phyloP scores from a whole-genome alignment of 768 basidiomycete species.

The Suillus alpinus region DNA sequence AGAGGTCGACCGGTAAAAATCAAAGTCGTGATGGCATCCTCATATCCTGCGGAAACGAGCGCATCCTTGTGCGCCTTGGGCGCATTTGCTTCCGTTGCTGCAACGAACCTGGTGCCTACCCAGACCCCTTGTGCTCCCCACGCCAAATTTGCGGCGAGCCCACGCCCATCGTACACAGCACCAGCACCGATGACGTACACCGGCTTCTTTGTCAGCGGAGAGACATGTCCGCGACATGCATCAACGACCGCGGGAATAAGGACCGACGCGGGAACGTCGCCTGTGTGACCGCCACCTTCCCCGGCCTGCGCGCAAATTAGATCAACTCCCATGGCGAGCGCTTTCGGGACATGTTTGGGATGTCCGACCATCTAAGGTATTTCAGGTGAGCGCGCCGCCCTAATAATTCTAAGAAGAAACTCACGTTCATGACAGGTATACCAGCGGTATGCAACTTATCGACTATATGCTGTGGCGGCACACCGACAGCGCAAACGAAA shows the following conservation, averaged over 20 bases:
- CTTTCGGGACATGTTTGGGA: slow-evolving; percentile 83
- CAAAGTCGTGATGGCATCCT: slow-evolving; percentile 79
- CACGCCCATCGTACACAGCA: slow-evolving; percentile 86
- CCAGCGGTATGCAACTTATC: slow-evolving; percentile 81
- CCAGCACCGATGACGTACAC: slow-evolving; percentile 91
- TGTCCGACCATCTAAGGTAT: slow-evolving; percentile 79
- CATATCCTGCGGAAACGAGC: slow-evolving; percentile 65
- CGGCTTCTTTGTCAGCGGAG: slow-evolving; percentile 78
- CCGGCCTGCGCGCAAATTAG: slow-evolving; percentile 94
- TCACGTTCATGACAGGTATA: slow-evolving; percentile 83
- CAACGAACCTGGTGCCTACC: slow-evolving; percentile 89
- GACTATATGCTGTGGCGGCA: slow-evolving; percentile 79
- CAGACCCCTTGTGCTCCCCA: slow-evolving; percentile 91
- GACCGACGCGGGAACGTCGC: slow-evolving; percentile 77
- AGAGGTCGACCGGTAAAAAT: slow-evolving; percentile 91
- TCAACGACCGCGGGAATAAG: slow-evolving; percentile 92
- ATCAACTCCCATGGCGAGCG: slow-evolving; percentile 82
- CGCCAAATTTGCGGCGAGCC: slow-evolving; percentile 81
- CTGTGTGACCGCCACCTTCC: slow-evolving; percentile 89
- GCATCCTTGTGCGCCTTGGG: slow-evolving; percentile 84
- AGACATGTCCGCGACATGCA: slow-evolving; percentile 69
- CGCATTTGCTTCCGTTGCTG: slow-evolving; percentile 74
- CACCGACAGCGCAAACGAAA: slow-evolving; percentile 90
- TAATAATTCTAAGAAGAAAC: slow-evolving; percentile 13
- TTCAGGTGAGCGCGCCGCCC: not conserved